phyloP scores from a whole-genome alignment of 257 asterid species.

The Phtheirospermum japonicum region DNA sequence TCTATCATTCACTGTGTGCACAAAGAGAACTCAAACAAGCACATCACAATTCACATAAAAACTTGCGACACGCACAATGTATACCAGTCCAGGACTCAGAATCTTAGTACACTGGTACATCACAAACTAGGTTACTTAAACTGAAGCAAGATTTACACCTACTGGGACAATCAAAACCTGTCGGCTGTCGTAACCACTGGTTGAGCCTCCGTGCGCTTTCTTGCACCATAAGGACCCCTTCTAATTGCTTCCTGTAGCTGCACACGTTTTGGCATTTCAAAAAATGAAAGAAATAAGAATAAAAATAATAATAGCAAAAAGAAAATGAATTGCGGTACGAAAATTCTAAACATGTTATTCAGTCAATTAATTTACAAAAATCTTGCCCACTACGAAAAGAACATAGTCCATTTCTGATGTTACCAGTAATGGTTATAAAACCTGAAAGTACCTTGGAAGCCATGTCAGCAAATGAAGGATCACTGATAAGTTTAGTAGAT shows the following conservation, averaged over 20 bases:
- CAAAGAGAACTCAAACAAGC: neutral
- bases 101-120: neutral
- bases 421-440: neutral
- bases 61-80: neutral
- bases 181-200: slow-evolving; percentile 78
- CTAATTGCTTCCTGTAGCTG: slow-evolving; percentile 84
- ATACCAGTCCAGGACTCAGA: neutral
- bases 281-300: no score
- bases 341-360: neutral
- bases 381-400: neutral
- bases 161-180: slow-evolving; percentile 49
- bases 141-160: neutral
- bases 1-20: no score
- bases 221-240: slow-evolving; percentile 77
- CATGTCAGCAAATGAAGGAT: slow-evolving; percentile 48
- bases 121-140: neutral
- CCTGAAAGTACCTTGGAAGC: slow-evolving; percentile 55
- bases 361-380: no score
- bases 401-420: neutral
- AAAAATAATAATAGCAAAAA: neutral
- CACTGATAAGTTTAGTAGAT: slow-evolving; percentile 51
- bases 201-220: slow-evolving; percentile 71
- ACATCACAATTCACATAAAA: neutral
- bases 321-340: neutral
- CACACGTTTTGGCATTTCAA: slow-evolving; percentile 11